These are phyloP conservation scores for Tieghemostelium lacteum DNA, from an alignment of 78 protist genomes.

Conservation along the genomic window DNA sequence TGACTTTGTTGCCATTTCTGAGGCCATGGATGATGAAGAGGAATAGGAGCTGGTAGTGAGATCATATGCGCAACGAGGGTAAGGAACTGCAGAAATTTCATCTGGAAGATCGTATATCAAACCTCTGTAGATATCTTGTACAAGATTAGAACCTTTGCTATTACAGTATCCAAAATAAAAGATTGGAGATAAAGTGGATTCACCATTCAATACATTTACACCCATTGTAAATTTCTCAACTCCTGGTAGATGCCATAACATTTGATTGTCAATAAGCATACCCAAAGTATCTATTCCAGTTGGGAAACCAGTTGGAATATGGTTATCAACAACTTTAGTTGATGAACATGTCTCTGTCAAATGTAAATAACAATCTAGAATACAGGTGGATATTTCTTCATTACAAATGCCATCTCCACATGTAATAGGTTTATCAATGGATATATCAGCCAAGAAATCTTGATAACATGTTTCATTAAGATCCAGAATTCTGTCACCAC, in stretches of 20 bases:
- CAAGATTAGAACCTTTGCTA: not conserved
- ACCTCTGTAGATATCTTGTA: not conserved
- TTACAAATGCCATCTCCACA: slow-evolving; percentile 32
- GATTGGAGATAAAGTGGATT: not conserved
- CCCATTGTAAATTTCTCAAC: not conserved
- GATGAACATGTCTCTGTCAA: not conserved
- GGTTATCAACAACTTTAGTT: not conserved
- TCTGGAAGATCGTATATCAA: not conserved
- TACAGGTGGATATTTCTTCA: not conserved
- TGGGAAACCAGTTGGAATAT: not conserved
- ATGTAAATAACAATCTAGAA: not conserved
- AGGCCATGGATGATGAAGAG: not conserved
- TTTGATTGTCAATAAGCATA: not conserved
- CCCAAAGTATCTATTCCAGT: not conserved
- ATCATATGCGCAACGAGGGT: not conserved
- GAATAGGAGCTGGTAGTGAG: not conserved
- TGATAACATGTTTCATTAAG: not conserved
- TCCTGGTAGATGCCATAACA: not conserved
- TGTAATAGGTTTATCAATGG: not conserved
- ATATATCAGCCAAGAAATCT: not conserved
- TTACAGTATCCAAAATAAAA: not conserved
- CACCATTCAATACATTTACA: not conserved
- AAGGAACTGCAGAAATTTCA: not conserved
- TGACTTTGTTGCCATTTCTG: not conserved
- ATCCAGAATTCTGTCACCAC: not conserved